phyloP scores from a whole-genome alignment of 768 basidiomycete species.

The Tulasnella sp. region DNA sequence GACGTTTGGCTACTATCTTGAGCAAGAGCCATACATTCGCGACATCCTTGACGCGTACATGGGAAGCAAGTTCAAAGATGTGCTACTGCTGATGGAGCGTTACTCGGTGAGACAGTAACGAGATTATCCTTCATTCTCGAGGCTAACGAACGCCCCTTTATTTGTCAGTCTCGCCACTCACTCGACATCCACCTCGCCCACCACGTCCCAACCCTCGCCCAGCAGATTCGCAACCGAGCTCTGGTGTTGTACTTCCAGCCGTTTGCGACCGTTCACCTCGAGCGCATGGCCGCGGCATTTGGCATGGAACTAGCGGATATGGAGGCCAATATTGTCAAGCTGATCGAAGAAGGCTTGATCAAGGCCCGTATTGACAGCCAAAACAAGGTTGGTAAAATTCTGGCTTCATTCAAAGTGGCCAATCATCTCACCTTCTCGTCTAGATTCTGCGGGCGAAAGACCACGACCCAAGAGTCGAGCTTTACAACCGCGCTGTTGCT shows the following conservation, averaged over 20 bases:
- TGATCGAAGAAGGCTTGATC: slow-evolving; percentile 70
- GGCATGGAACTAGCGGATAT: slow-evolving; percentile 67
- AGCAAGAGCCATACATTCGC: slow-evolving; percentile 76
- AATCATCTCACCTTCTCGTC: neutral
- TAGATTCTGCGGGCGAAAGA: slow-evolving; percentile 73
- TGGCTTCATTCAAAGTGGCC: neutral
- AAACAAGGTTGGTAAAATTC: slow-evolving; percentile 51
- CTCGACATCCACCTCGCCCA: slow-evolving; percentile 65
- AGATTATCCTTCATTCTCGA: neutral
- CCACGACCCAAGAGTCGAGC: slow-evolving; percentile 62
- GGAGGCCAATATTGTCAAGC: slow-evolving; percentile 56
- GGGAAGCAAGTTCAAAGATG: slow-evolving; percentile 73
- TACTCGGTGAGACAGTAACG: slow-evolving; percentile 43
- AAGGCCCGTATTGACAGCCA: slow-evolving; percentile 79
- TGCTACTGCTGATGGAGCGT: slow-evolving; percentile 58
- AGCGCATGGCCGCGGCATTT: slow-evolving; percentile 77
- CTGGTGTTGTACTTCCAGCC: slow-evolving; percentile 86
- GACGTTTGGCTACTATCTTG: slow-evolving; percentile 63
- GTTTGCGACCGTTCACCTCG: slow-evolving; percentile 72
- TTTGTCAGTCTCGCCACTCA: slow-evolving; percentile 53
- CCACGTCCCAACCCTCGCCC: slow-evolving; percentile 55
- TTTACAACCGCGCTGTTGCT: slow-evolving; percentile 67
- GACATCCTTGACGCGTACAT: slow-evolving; percentile 82
- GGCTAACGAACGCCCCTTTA: neutral
- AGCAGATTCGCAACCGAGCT: slow-evolving; percentile 62